Evolutionary conservation across 768 basidiomycete genomes (phyloP).

Genomic region (Hortiboletus campestris): DNA sequence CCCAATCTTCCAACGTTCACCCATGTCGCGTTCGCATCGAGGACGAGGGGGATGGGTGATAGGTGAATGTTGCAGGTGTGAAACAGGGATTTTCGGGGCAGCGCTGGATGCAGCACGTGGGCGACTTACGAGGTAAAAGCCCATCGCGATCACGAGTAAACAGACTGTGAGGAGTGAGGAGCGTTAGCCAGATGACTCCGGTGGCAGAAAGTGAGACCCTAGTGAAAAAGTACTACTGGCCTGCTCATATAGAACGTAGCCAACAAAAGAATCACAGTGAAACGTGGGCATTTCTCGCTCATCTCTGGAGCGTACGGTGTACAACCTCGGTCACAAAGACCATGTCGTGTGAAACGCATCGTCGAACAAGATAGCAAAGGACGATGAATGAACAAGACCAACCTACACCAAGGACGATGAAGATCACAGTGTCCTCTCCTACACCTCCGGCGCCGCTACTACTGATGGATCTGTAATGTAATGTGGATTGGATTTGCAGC

Average conservation of each 20-base stretch:
- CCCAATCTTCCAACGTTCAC: slow-evolving; percentile 19
- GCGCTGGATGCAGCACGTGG: slow-evolving; percentile 2
- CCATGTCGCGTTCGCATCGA: neutral
- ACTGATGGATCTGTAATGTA: slow-evolving; percentile 12
- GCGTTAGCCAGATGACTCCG: slow-evolving; percentile 9
- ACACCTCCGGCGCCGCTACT: neutral
- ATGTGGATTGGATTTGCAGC: slow-evolving; percentile 2
- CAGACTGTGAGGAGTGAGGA: slow-evolving; percentile 16
- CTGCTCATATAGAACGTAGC: neutral
- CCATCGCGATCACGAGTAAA: slow-evolving; percentile 22
- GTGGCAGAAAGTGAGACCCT: neutral
- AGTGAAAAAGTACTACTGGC: neutral
- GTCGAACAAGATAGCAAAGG: neutral
- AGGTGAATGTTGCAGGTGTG: neutral
- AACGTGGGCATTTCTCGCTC: neutral
- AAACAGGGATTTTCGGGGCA: neutral
- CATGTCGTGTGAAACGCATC: neutral
- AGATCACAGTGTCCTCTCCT: slow-evolving; percentile 17
- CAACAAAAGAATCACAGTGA: neutral
- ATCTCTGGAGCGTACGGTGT: neutral
- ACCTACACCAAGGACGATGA: slow-evolving; percentile 27
- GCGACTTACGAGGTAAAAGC: slow-evolving; percentile 29
- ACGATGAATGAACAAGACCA: slow-evolving; percentile 11
- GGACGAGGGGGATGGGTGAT: neutral
- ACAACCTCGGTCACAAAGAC: neutral